Evolutionary conservation across 352 stramenopile genomes (phyloP).

Genomic region (Globisporangium rhizosaccharum): DNA sequence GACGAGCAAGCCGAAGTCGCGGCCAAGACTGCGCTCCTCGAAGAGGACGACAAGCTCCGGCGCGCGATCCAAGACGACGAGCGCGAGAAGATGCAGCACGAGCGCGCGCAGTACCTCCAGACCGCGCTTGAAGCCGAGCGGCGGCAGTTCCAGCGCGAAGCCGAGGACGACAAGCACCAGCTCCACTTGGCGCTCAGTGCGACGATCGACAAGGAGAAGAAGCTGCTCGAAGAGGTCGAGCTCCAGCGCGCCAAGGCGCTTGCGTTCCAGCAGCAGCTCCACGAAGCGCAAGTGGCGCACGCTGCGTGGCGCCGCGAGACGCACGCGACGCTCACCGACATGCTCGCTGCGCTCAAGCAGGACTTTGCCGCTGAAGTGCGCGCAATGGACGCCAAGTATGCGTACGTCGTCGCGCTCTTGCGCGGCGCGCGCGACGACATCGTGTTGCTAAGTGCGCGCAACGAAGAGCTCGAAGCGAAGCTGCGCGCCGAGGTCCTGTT

Average conservation of each 20-base stretch:
- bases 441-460: constrained; percentile 38
- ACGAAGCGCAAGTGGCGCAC: constrained; percentile 50
- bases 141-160: constrained; percentile 42
- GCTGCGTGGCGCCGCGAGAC: constrained; percentile 47
- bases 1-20: constrained; percentile 71
- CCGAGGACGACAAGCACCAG: constrained; percentile 52
- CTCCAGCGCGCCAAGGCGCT: constrained; percentile 42
- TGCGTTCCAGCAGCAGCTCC: constrained; percentile 52
- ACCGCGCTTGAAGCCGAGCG: constrained; percentile 61
- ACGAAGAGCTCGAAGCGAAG: constrained; percentile 50
- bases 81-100: constrained; percentile 75
- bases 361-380: constrained; percentile 46
- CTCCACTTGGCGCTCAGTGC: constrained; percentile 38
- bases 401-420: constrained; percentile 41
- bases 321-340: constrained; percentile 33
- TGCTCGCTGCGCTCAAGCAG: constrained; percentile 45
- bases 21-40: constrained; percentile 64
- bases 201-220: constrained; percentile 74
- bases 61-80: constrained; percentile 77
- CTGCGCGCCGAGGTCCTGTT: constrained; percentile 30
- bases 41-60: constrained; percentile 73
- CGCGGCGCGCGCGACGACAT: constrained; percentile 65
- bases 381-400: constrained; percentile 45
- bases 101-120: constrained; percentile 58
- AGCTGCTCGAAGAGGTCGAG: constrained; percentile 70